phyloP scores from a whole-genome alignment of 1,139 yeast genomes.

The Yamadazyma sp. region DNA sequence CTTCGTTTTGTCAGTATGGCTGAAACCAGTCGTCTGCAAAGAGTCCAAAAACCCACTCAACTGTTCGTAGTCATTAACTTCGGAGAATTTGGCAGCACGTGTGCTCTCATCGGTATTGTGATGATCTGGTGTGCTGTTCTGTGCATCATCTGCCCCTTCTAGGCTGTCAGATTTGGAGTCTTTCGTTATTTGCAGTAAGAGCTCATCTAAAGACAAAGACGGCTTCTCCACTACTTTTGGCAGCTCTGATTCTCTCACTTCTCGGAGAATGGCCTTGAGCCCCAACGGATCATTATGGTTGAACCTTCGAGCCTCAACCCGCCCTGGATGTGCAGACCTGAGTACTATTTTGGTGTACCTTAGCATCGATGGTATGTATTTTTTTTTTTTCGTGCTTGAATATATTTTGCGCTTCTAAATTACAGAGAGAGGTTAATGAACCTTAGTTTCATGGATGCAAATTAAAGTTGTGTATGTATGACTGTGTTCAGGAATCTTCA shows the following conservation, averaged over 20 bases:
- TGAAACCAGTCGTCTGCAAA: background rate
- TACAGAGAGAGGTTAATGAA: background rate
- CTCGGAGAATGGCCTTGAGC: constrained; percentile 6
- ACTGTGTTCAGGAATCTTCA: background rate
- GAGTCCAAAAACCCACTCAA: constrained; percentile 2
- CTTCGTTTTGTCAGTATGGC: constrained; percentile 2
- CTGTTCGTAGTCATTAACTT: constrained; percentile 4
- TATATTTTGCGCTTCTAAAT: too few species aligned
- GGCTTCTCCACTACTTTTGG: background rate
- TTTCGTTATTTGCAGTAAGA: background rate
- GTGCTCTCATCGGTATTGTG: background rate
- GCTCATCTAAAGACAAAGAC: background rate
- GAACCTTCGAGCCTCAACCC: constrained; percentile 1
- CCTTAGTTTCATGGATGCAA: background rate
- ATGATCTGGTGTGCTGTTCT: background rate
- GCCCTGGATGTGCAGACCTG: background rate
- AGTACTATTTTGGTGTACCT: background rate
- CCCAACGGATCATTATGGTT: constrained; percentile 12
- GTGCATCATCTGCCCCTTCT: background rate
- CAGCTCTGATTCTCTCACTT: constrained; percentile 2
- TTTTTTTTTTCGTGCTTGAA: background rate
- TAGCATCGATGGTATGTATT: constrained; percentile 5
- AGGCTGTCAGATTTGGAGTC: background rate
- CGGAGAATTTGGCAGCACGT: constrained; percentile 1
- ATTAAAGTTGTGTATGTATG: too few species aligned